Evolutionary conservation across 2,329 filamentous ascomycete genomes (phyloP).

Genomic region (Fusarium drepaniforme): DNA sequence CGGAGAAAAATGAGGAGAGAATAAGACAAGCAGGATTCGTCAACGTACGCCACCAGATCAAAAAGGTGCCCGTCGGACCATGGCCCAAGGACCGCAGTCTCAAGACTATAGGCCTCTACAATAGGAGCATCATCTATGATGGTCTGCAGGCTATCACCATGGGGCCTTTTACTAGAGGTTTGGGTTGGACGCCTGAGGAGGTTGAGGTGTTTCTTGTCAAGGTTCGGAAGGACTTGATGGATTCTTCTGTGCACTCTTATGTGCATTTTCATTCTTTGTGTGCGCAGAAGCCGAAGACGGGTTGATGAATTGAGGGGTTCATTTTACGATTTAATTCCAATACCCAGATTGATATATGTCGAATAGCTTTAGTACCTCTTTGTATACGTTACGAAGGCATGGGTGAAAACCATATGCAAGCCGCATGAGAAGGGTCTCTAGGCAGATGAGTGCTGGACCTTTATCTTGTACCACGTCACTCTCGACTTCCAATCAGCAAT

Average conservation of each 20-base stretch:
- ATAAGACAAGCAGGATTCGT: conserved; percentile 53
- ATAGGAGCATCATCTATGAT: conserved; percentile 44
- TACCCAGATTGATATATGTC: background rate
- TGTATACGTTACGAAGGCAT: background rate
- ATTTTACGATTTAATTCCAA: background rate
- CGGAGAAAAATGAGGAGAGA: conserved; percentile 45
- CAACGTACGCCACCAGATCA: conserved; percentile 52
- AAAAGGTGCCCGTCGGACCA: conserved; percentile 60
- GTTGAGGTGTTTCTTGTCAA: conserved; percentile 50
- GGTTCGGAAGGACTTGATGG: conserved; percentile 49
- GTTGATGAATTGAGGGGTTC: background rate
- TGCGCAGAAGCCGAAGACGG: conserved; percentile 16
- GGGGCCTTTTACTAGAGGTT: conserved; percentile 49
- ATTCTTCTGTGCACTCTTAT: conserved; percentile 35
- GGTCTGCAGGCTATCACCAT: conserved; percentile 49
- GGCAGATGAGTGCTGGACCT: background rate
- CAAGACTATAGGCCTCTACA: conserved; percentile 58
- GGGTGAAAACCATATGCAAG: background rate
- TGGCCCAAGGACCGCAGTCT: conserved; percentile 62
- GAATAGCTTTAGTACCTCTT: background rate
- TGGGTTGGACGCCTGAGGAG: conserved; percentile 50
- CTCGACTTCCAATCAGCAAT: background rate
- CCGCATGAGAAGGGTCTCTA: background rate
- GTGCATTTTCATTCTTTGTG: conserved; percentile 33
- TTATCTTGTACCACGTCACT: background rate